These are phyloP conservation scores for Abrus pulchellus DNA, from an alignment of 306 rosid genomes.

Conservation along the genomic window DNA sequence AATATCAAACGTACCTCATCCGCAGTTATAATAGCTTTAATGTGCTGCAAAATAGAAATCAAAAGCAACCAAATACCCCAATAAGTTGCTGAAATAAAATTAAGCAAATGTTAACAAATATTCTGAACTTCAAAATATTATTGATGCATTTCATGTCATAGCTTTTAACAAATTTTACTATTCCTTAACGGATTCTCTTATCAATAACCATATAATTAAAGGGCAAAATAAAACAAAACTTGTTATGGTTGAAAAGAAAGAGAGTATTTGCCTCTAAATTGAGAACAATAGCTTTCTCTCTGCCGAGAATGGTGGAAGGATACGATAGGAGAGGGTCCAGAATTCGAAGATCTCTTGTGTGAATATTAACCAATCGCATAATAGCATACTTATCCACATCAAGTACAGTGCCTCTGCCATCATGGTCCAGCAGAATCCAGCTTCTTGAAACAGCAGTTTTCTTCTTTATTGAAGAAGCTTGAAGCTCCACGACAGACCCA, in stretches of 20 bases:
- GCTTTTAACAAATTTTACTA: too few relatives aligned
- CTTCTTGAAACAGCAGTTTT: slow-evolving; percentile 69
- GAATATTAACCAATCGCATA: slow-evolving; percentile 74
- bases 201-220: not conserved
- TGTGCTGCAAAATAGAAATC: slow-evolving; percentile 66
- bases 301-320: slow-evolving; percentile 80
- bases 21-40: slow-evolving; percentile 86
- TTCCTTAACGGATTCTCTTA: too few relatives aligned
- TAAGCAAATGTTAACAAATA: too few relatives aligned
- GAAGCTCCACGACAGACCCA: slow-evolving; percentile 53
- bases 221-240: not conserved
- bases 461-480: slow-evolving; percentile 53
- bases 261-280: slow-evolving; percentile 71
- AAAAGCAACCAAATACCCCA: slow-evolving; percentile 14
- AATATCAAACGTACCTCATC: slow-evolving; percentile 64
- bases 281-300: slow-evolving; percentile 87
- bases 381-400: slow-evolving; percentile 85
- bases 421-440: slow-evolving; percentile 71
- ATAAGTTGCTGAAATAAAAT: not conserved
- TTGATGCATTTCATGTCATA: too few relatives aligned
- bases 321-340: slow-evolving; percentile 79
- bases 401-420: slow-evolving; percentile 58
- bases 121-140: too few relatives aligned
- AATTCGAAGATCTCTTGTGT: slow-evolving; percentile 85
- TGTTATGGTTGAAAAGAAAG: not conserved